phyloP scores from a whole-genome alignment of 2,329 filamentous ascomycete genomes.

The Immersiporthe knoxdaviesiana region DNA sequence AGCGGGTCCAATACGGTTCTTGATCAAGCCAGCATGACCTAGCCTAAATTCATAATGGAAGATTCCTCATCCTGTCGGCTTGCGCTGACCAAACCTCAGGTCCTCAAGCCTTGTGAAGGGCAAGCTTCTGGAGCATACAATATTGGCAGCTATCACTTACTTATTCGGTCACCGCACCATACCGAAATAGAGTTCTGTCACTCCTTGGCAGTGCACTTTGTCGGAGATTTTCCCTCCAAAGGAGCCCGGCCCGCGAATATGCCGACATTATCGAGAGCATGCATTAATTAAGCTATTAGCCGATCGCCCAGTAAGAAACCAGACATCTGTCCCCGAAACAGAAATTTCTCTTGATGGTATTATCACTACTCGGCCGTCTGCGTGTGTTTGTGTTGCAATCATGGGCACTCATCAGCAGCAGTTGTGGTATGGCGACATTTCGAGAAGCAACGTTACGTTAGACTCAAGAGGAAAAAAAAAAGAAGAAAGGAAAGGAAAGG shows the following conservation, averaged over 20 bases:
- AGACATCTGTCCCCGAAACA: neutral
- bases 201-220: neutral
- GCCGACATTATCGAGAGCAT: constrained; percentile 1
- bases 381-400: neutral
- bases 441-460: constrained; percentile 34
- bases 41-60: neutral
- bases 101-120: neutral
- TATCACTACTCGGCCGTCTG: neutral
- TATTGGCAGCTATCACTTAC: neutral
- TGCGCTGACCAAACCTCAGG: neutral
- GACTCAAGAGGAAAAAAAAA: no score
- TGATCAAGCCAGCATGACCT: no score
- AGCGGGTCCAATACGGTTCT: no score
- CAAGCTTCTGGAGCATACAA: neutral
- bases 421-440: constrained; percentile 39
- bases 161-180: neutral
- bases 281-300: neutral
- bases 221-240: neutral
- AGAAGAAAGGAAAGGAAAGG: no score
- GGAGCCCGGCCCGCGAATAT: neutral
- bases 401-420: constrained; percentile 32
- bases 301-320: neutral
- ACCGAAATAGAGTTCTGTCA: neutral
- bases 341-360: neutral
- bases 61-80: neutral